Evolutionary conservation across 495 filamentous ascomycete genomes (phyloP).

Genomic region (Penicillium parvum): DNA sequence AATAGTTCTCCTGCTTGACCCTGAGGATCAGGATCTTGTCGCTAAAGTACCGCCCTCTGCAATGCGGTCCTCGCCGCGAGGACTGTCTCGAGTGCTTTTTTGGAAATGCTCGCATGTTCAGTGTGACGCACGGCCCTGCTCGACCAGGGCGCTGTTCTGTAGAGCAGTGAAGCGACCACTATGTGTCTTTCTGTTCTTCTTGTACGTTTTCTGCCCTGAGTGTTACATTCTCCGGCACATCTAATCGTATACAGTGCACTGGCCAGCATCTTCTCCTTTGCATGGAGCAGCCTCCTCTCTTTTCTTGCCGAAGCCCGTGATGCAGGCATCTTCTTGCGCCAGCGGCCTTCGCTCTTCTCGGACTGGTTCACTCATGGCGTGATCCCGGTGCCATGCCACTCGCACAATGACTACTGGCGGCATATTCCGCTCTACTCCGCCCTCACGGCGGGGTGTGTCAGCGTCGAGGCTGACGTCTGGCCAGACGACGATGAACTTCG

Average conservation of each 20-base stretch:
- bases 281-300: neutral
- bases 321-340: constrained; percentile 35
- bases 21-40: too few relatives aligned
- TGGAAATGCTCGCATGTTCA: constrained; percentile 10
- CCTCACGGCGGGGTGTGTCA: constrained; percentile 49
- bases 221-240: neutral
- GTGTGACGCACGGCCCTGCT: neutral
- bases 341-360: constrained; percentile 9
- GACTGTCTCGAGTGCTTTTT: neutral
- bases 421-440: constrained; percentile 47
- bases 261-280: constrained; percentile 5
- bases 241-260: constrained; percentile 3
- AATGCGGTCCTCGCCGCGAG: too few relatives aligned
- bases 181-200: constrained; percentile 3
- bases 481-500: constrained; percentile 46
- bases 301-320: constrained; percentile 10
- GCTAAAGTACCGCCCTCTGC: too few relatives aligned
- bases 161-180: constrained; percentile 1
- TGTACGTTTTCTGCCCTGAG: constrained; percentile 2
- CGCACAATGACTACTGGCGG: constrained; percentile 78
- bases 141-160: constrained; percentile 1
- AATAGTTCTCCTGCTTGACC: neutral
- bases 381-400: constrained; percentile 26
- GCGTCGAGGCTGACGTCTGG: constrained; percentile 76
- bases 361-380: constrained; percentile 16